Conservation (phyloP, 2,329 filamentous ascomycete species). For the Penicillium frequentans region DNA sequence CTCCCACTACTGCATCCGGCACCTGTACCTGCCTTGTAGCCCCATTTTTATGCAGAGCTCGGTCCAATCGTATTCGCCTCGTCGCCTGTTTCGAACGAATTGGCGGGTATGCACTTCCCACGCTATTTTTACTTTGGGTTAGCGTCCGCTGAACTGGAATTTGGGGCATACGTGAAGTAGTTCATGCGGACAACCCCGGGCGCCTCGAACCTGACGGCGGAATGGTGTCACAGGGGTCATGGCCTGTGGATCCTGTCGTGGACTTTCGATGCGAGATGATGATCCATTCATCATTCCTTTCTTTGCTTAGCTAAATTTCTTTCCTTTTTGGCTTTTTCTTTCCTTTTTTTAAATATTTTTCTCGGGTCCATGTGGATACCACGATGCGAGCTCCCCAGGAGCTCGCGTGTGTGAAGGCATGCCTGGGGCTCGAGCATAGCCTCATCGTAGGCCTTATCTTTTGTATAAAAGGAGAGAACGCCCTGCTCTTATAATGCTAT, state of each 20-base stretch:
- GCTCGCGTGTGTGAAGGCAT: constrained; percentile 24
- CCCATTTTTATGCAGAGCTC: constrained; percentile 13
- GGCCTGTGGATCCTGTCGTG: constrained; percentile 14
- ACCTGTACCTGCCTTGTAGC: constrained; percentile 18
- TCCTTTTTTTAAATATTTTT: constrained; percentile 10
- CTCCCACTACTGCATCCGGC: constrained; percentile 7
- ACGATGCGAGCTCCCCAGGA: constrained; percentile 15
- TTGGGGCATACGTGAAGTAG: constrained; percentile 7
- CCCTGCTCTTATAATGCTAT: constrained; percentile 5
- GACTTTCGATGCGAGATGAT: constrained; percentile 11
- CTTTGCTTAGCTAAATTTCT: constrained; percentile 9
- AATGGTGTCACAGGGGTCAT: constrained; percentile 22
- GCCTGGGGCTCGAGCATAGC: constrained; percentile 11
- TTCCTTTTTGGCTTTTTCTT: constrained; percentile 12
- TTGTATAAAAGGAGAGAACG: constrained; percentile 18
- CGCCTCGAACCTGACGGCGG: constrained; percentile 8
- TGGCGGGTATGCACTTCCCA: constrained; percentile 17
- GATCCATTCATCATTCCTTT: constrained; percentile 19
- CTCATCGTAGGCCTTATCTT: constrained; percentile 8
- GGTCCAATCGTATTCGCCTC: constrained; percentile 15
- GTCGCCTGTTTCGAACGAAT: constrained; percentile 22
- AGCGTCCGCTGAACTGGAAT: constrained; percentile 11
- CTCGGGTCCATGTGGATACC: constrained; percentile 20
- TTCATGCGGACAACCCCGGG: constrained; percentile 19
- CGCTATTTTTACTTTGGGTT: constrained; percentile 2